Evolutionary conservation across 768 basidiomycete species (phyloP), one percentile per base, ranked within the genome.

Genomic region (Antrodiella citrinella): DNA sequence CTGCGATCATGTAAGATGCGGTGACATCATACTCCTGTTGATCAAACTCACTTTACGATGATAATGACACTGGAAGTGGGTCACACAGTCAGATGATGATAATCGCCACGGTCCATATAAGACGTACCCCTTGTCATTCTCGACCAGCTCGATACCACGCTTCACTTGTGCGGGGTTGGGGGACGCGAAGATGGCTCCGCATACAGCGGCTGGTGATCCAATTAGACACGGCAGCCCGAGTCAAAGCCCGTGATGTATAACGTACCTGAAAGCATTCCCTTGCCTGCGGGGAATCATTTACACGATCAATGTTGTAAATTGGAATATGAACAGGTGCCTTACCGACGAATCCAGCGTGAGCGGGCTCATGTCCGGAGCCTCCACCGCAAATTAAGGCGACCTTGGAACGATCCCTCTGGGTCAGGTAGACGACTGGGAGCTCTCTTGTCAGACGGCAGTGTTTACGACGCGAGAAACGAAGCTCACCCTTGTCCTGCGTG

Each of bases 311-410:
- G 5, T 12, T 22, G 18, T 23, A 45, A 26, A 47, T 13, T 11
- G 39, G 26, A 38, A 45, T 13, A 39, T 20, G 19, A 30, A 18
- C 25, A 40, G 38, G 47, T 19, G 40, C 62, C 75, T 55, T 54
- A 84, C 91, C 92, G n/a, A 95, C 91, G 58, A 87, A 93, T 1
- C 81, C 87, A 3, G 89, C 80, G 67, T 93, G 91, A 13, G 91
- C 79, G 4, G 94, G 94, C 60, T 96, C 94, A 62, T 96, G 94
- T 3, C 94, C 89, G 21, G 84, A 81, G 25, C 91, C 90, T 4
- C 91, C 90, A 7, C 90, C 90, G 58, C 86, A 90, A 57, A 92
- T 72, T 12, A 92, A 70, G 2, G 85, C 78, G 40, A 92, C 91
- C 61, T 81, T 81, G 20, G 77, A 75, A 50, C 69, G 75, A 62